Percentiles rank a stretch among this genome's conserved stretches.
Conservation (phyloP, 2,329 filamentous ascomycete genomes). For the Emergomyces orientalis region DNA sequence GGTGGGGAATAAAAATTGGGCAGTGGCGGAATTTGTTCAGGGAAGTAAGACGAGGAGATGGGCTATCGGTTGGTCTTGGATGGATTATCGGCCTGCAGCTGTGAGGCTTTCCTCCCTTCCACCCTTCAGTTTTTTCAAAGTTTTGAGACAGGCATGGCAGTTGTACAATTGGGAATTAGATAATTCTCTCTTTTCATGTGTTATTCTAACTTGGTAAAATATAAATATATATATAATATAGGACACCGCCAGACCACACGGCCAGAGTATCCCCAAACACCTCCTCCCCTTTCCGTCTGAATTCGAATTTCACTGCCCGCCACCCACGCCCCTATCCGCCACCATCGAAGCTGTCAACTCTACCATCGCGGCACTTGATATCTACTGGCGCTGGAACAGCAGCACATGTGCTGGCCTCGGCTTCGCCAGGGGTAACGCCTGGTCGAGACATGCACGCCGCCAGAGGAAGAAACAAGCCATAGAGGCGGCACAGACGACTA, state of each 20-base stretch:
- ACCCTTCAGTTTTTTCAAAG: background rate
- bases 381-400: constrained; percentile 57
- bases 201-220: background rate
- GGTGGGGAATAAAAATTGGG: constrained; percentile 62
- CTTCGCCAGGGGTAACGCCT: constrained; percentile 59
- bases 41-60: constrained; percentile 72
- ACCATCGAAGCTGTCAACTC: constrained; percentile 35
- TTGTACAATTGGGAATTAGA: constrained; percentile 14
- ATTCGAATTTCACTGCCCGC: constrained; percentile 35
- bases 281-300: constrained; percentile 46
- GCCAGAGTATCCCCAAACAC: constrained; percentile 41
- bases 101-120: constrained; percentile 23
- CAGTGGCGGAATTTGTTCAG: constrained; percentile 69
- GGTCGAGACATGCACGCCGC: constrained; percentile 64
- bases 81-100: constrained; percentile 53
- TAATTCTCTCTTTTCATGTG: background rate
- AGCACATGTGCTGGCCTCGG: constrained; percentile 49
- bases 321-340: constrained; percentile 22
- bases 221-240: background rate
- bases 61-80: constrained; percentile 84
- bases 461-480: constrained; percentile 32
- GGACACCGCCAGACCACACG: constrained; percentile 20
- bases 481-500: constrained; percentile 11
- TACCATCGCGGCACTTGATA: constrained; percentile 47
- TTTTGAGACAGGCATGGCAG: constrained; percentile 16